A percentile compares a stretch with the other conserved stretches of the same genome.
Conservation (phyloP, 2,329 filamentous ascomycete genomes). For the Trichoderma koningiopsis region DNA sequence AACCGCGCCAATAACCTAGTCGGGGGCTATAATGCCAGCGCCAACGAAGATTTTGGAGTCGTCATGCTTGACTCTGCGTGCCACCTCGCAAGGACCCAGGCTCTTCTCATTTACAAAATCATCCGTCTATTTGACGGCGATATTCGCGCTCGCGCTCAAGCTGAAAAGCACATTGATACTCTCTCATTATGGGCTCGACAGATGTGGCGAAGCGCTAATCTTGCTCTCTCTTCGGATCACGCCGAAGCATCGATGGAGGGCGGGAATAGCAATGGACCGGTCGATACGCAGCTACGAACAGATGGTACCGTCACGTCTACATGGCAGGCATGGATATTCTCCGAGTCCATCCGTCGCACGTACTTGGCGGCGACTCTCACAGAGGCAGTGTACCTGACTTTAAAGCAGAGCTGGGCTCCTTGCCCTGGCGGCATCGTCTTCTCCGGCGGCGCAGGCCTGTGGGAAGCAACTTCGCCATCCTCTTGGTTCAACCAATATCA, state of each 20-base stretch:
- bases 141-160: conserved; percentile 17
- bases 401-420: conserved; percentile 17
- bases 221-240: not conserved
- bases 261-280: not conserved
- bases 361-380: conserved; percentile 12
- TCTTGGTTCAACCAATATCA: conserved; percentile 4
- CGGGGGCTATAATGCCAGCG: not conserved
- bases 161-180: conserved; percentile 19
- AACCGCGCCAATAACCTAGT: conserved; percentile 13
- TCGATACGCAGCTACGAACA: conserved; percentile 8
- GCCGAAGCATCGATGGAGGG: not conserved
- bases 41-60: conserved; percentile 1
- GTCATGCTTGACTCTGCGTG: conserved; percentile 17
- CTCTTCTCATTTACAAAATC: conserved; percentile 16
- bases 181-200: conserved; percentile 16
- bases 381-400: conserved; percentile 13
- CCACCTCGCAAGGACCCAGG: conserved; percentile 19
- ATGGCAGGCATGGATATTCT: conserved; percentile 21
- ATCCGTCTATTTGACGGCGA: conserved; percentile 20
- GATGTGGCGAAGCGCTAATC: conserved; percentile 15
- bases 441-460: not conserved
- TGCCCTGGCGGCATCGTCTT: conserved; percentile 12
- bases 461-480: not conserved
- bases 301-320: conserved; percentile 6
- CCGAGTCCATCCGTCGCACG: conserved; percentile 14